phyloP scores from a whole-genome alignment of 2,329 filamentous ascomycete species.

The Escovopsis sp. region DNA sequence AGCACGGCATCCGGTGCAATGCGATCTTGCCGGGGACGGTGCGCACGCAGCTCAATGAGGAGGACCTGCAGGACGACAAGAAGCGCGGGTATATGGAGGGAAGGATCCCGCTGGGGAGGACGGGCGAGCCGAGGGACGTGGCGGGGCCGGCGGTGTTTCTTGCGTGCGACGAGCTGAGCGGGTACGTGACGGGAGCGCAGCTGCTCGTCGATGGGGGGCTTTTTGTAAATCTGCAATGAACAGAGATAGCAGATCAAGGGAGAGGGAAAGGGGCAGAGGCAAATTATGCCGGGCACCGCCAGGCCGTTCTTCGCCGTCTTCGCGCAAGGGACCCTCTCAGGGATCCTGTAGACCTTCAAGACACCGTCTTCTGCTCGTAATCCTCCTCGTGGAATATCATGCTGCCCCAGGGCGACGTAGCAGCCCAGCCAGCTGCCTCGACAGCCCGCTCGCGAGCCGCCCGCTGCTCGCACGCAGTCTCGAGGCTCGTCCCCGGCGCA shows the following conservation, averaged over 20 bases:
- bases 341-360: too few relatives aligned
- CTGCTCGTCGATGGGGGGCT: constrained; percentile 75
- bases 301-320: too few relatives aligned
- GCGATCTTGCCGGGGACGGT: constrained; percentile 73
- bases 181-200: constrained; percentile 71
- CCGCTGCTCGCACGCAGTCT: constrained; percentile 29
- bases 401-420: constrained; percentile 32
- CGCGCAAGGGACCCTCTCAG: too few relatives aligned
- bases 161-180: constrained; percentile 61
- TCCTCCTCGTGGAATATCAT: constrained; percentile 24
- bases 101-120: constrained; percentile 61
- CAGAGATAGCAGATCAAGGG: not conserved
- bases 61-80: constrained; percentile 55
- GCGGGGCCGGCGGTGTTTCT: constrained; percentile 76
- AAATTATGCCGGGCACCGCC: too few relatives aligned
- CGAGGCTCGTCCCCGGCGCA: constrained; percentile 21
- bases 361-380: too few relatives aligned
- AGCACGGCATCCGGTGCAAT: constrained; percentile 66
- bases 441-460: constrained; percentile 23
- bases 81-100: constrained; percentile 70
- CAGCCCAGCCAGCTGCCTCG: constrained; percentile 30
- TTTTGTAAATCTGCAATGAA: constrained; percentile 73
- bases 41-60: constrained; percentile 69
- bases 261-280: too few relatives aligned
- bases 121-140: constrained; percentile 58